Percentiles rank a stretch among this genome's conserved stretches.
These are phyloP conservation scores for Aspergillus nanangensis DNA, from an alignment of 495 filamentous ascomycete genomes.

Conservation along the genomic window DNA sequence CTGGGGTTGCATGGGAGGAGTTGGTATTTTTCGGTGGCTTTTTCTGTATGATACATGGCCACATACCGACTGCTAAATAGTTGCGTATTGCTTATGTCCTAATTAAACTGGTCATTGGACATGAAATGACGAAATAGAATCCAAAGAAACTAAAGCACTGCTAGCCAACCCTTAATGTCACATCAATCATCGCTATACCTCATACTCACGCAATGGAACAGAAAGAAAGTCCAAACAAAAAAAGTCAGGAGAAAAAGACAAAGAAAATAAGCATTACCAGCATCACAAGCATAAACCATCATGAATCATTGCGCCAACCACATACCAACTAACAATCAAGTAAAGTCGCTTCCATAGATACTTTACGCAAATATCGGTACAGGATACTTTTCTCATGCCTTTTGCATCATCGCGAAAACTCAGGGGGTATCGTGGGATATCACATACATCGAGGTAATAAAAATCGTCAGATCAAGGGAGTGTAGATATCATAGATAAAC, in stretches of 20 bases:
- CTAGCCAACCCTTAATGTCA: no score
- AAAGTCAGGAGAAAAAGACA: background rate
- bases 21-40: no score
- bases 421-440: conserved; percentile 18
- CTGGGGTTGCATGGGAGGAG: no score
- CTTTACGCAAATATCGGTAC: conserved; percentile 8
- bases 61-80: no score
- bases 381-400: background rate
- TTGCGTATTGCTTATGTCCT: no score
- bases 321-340: no score
- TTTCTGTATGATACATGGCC: no score
- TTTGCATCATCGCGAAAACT: conserved; percentile 7
- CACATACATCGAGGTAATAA: background rate
- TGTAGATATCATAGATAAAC: no score
- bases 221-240: background rate
- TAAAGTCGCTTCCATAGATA: no score
- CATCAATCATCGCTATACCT: background rate
- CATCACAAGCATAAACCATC: background rate
- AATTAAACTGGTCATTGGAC: no score
- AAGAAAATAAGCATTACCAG: background rate
- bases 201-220: background rate
- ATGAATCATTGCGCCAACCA: background rate
- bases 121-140: no score
- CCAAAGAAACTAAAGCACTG: no score
- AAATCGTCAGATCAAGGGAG: background rate